These are phyloP conservation scores for Hydrangea macrophylla DNA, from an alignment of 148 eudicot species.

Conservation along the genomic window DNA sequence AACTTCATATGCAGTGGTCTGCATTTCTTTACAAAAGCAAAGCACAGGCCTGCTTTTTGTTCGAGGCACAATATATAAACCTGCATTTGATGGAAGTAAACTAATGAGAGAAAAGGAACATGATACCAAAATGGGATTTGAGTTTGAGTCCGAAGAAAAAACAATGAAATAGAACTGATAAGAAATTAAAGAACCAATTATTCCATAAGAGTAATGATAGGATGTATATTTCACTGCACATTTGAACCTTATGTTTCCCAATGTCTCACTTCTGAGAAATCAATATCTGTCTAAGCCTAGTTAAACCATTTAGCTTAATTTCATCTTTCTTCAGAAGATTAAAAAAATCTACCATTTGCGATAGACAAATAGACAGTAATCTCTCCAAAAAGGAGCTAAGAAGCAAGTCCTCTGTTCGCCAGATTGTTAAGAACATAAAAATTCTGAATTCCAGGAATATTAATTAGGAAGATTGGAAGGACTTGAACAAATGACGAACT, in stretches of 20 bases:
- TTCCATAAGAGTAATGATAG: not conserved
- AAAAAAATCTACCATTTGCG: not conserved
- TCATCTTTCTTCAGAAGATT: too few relatives aligned
- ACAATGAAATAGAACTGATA: not conserved
- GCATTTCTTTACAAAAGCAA: slow-evolving; percentile 62
- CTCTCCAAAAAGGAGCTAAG: not conserved
- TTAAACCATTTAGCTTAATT: not conserved
- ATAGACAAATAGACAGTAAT: too few relatives aligned
- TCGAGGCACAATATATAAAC: slow-evolving; percentile 29
- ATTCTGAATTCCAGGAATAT: not conserved
- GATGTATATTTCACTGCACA: not conserved
- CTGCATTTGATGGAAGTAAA: slow-evolving; percentile 27
- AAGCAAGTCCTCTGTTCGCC: not conserved
- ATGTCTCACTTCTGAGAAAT: not conserved
- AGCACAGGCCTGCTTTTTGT: slow-evolving; percentile 28
- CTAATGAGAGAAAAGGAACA: not conserved
- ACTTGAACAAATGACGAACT: not conserved
- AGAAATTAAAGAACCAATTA: not conserved
- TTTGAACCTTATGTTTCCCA: not conserved
- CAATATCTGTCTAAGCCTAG: not conserved
- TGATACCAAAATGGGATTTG: not conserved
- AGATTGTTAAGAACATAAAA: not conserved
- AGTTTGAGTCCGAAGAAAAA: not conserved
- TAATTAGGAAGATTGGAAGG: not conserved
- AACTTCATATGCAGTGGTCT: slow-evolving; percentile 53